Conservation (phyloP, 257 asterid genomes). For the Solanum chiquidenum region DNA sequence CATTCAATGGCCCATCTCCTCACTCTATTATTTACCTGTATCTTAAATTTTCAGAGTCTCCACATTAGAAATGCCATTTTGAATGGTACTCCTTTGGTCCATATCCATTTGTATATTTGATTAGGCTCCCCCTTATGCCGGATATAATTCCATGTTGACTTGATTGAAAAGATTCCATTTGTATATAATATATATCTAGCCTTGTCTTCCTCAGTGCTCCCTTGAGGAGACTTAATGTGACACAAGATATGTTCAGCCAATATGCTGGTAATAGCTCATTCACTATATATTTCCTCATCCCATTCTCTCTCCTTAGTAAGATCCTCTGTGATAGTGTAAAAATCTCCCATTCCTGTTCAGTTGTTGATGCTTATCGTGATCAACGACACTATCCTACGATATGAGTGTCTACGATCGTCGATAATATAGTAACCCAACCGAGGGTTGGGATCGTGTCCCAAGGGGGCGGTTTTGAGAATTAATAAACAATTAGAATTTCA, state of each 20-base stretch:
- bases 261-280: neutral
- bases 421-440: no score
- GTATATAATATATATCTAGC: neutral
- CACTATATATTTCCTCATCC: neutral
- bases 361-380: no score
- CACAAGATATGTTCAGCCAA: neutral
- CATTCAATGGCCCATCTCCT: neutral
- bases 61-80: neutral
- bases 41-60: neutral
- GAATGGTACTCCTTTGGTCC: neutral
- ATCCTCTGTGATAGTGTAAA: neutral
- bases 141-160: neutral
- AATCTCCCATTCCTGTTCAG: neutral
- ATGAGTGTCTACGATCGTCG: no score
- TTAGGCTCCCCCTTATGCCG: neutral
- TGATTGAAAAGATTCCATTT: neutral
- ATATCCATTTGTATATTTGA: neutral
- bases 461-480: no score
- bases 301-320: neutral
- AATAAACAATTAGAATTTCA: no score
- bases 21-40: neutral
- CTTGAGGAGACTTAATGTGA: neutral
- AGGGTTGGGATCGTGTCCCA: no score
- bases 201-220: neutral
- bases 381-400: no score